A percentile compares a stretch with the other conserved stretches of the same genome.
These are phyloP conservation scores for Penicillium sp. DNA, from an alignment of 2,329 filamentous ascomycete genomes.

Conservation along the genomic window DNA sequence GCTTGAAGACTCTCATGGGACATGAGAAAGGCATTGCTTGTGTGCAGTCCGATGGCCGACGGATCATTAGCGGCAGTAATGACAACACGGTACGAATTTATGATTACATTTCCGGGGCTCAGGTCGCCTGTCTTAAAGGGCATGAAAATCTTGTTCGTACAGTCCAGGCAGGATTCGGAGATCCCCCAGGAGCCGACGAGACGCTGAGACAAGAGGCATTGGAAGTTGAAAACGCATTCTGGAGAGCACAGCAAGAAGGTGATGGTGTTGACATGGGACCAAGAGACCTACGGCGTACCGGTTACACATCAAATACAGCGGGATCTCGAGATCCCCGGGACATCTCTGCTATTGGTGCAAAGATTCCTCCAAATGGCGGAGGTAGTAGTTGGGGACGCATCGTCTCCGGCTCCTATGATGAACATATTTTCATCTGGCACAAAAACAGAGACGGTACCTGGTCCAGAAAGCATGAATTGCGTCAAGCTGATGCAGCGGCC, in stretches of 20 bases:
- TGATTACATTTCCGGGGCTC: conserved; percentile 78
- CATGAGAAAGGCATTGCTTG: conserved; percentile 96
- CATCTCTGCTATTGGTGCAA: conserved; percentile 75
- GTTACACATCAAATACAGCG: conserved; percentile 58
- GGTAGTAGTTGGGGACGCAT: conserved; percentile 91
- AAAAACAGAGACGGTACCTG: conserved; percentile 82
- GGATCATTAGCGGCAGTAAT: conserved; percentile 93
- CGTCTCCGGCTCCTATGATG: conserved; percentile 94
- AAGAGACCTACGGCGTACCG: conserved; percentile 54
- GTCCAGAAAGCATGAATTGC: conserved; percentile 73
- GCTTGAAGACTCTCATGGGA: conserved; percentile 75
- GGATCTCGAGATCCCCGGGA: conserved; percentile 75
- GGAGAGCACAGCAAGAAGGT: conserved; percentile 56
- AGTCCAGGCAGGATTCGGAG: conserved; percentile 91
- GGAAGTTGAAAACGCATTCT: conserved; percentile 72
- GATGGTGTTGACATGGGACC: conserved; percentile 36
- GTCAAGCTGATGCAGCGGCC: conserved; percentile 59
- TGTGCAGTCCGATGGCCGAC: conserved; percentile 90
- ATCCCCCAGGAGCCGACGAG: conserved; percentile 75
- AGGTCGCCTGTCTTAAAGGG: conserved; percentile 82
- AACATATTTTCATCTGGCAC: conserved; percentile 93
- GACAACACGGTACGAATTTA: conserved; percentile 97
- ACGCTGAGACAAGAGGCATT: conserved; percentile 73
- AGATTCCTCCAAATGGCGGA: conserved; percentile 85
- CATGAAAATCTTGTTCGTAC: conserved; percentile 87